Base-by-base conservation (phyloP, 2,329 filamentous ascomycete genomes). In the Aureobasidium sp. region DNA sequence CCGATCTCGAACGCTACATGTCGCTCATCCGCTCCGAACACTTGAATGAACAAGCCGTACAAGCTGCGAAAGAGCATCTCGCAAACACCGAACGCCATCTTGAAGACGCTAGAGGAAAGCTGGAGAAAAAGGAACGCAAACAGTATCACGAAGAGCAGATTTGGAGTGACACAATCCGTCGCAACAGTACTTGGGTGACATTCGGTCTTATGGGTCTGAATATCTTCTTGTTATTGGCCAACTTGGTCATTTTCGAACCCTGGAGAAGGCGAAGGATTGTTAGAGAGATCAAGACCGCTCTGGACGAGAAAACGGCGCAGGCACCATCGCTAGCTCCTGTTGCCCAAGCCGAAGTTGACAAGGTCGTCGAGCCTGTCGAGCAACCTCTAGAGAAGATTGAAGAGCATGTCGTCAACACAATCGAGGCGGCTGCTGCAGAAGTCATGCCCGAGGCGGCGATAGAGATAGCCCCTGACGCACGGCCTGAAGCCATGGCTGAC, bases 81-180 rank as follows among this genome's bases (percentile, higher is more conserved):
- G 85, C 85, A 16, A 82, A 85, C 63, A 86, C 90, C 2, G 94
- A 99, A 77, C 82, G 83, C 48, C 84, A 90, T 36, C 85, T 95
- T 64, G 89, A 96, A 75, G 86, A 89, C 64, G 83, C 91, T 0
- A 84, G 86, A 61, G 84, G 86, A 58, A 83, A 86, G 68, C 78
- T 99, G 59, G 93, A 89, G 71, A 86, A 88, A 64, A 86, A 87
- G 55, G 97, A 97, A 68, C 79, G 97, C 57, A 89, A 89, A 64
- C 85, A 95, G 64, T 99, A 99, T 75, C 94, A 99, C 74, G 94
- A 99, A 77, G 94, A 99, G 78, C 94, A 99, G 78, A 95, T 99
- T 61, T 99, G 94, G 94, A 96, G 90, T 71, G 94, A 99, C 73
- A 93, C 96, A 68, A 99, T 99, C 72, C 83, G 94, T 39, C 82